Evolutionary conservation across 2,329 filamentous ascomycete species (phyloP).

Genomic region (Aspergillus bombycis): DNA sequence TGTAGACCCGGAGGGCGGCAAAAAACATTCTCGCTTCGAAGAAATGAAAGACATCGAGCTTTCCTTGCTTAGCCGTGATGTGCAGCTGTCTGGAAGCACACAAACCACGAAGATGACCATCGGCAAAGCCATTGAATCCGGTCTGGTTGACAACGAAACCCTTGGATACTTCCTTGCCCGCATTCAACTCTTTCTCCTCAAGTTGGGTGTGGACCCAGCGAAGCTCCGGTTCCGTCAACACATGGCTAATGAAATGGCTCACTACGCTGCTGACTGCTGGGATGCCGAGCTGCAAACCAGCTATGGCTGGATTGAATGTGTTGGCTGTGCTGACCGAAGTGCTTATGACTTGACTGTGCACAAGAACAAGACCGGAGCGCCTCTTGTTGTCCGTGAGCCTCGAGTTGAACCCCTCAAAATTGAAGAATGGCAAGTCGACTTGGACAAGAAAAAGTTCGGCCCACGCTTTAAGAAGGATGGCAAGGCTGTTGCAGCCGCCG

Average conservation of each 20-base stretch:
- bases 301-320: conserved; percentile 97
- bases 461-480: conserved; percentile 94
- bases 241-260: conserved; percentile 88
- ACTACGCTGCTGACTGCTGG: conserved; percentile 98
- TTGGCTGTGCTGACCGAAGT: conserved; percentile 93
- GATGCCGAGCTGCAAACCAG: conserved; percentile 91
- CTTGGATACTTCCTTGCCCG: conserved; percentile 95
- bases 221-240: conserved; percentile 98
- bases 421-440: conserved; percentile 84
- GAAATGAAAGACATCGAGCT: conserved; percentile 85
- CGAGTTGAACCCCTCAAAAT: conserved; percentile 76
- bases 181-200: conserved; percentile 86
- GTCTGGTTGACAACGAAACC: conserved; percentile 94
- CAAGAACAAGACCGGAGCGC: conserved; percentile 85
- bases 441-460: conserved; percentile 95
- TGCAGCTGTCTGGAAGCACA: conserved; percentile 86
- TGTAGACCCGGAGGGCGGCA: conserved; percentile 90
- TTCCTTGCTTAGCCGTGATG: conserved; percentile 78
- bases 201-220: conserved; percentile 80
- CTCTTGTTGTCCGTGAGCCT: conserved; percentile 81
- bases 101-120: conserved; percentile 72
- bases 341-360: conserved; percentile 94
- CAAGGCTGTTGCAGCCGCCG: conserved; percentile 78
- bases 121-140: conserved; percentile 79
- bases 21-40: conserved; percentile 87